Conservation (phyloP, 116 monocot species). For the Dioscorea cayenensis region DNA sequence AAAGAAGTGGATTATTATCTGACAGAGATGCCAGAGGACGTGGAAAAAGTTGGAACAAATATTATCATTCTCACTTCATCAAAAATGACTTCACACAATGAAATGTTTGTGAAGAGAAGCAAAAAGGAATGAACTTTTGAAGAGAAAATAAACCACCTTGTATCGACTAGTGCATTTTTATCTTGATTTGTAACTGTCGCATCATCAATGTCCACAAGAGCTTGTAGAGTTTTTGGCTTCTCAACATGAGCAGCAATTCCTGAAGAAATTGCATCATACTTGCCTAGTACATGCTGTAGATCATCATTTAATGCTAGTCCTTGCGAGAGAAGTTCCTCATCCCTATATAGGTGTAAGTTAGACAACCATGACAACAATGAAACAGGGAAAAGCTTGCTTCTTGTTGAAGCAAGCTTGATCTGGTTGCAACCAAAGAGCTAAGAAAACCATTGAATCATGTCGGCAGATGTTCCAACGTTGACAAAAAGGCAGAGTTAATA, state of each 20-base stretch:
- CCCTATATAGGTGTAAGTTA: constrained; percentile 29
- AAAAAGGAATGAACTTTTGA: not conserved
- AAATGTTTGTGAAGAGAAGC: no score
- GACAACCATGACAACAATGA: not conserved
- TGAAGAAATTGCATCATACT: constrained; percentile 88
- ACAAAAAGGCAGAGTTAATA: not conserved
- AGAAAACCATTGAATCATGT: not conserved
- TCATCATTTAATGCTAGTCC: constrained; percentile 95
- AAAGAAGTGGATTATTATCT: no score
- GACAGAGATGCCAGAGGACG: no score
- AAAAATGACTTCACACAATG: no score
- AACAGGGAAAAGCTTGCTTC: not conserved
- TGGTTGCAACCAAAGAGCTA: not conserved
- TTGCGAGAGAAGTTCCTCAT: constrained; percentile 74
- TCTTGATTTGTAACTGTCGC: constrained; percentile 23
- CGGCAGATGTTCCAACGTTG: no score
- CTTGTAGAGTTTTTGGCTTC: constrained; percentile 55
- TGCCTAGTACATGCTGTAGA: constrained; percentile 76
- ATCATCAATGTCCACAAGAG: constrained; percentile 60
- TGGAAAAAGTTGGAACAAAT: no score
- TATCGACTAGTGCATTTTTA: constrained; percentile 21
- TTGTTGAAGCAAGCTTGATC: not conserved
- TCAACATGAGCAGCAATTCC: constrained; percentile 65
- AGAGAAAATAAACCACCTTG: constrained; percentile 25
- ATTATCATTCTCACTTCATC: no score